Percentiles rank a stretch among this genome's conserved stretches.
Evolutionary conservation across 2,329 filamentous ascomycete species (phyloP).

Genomic region (Diaporthe helianthi): DNA sequence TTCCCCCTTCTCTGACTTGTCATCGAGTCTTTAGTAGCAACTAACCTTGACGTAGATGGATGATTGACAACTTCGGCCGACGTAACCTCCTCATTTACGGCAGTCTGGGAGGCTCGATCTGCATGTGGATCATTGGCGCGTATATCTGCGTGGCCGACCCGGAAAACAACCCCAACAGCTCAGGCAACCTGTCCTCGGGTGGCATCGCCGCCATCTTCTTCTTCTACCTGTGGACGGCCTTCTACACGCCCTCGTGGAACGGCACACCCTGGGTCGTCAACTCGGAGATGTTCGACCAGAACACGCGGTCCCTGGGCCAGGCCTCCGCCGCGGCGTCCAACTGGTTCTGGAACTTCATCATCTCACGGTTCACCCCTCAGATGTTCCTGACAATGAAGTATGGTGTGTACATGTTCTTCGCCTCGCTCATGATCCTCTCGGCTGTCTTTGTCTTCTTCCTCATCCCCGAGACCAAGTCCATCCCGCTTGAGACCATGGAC

Average conservation of each 20-base stretch:
- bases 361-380: constrained; percentile 70
- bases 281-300: constrained; percentile 77
- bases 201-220: constrained; percentile 72
- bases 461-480: constrained; percentile 70
- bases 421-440: constrained; percentile 64
- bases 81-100: constrained; percentile 70
- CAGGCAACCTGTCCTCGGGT: constrained; percentile 41
- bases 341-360: constrained; percentile 77
- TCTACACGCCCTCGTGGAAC: constrained; percentile 77
- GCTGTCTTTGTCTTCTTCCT: constrained; percentile 67
- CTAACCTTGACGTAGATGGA: constrained; percentile 45
- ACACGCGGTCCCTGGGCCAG: constrained; percentile 73
- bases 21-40: constrained; percentile 52
- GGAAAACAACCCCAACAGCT: constrained; percentile 41
- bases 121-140: constrained; percentile 70
- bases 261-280: constrained; percentile 80
- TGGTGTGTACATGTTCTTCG: constrained; percentile 75
- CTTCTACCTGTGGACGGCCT: constrained; percentile 77
- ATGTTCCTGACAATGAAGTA: constrained; percentile 67
- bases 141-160: constrained; percentile 62
- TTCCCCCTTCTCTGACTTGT: constrained; percentile 58
- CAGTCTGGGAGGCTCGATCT: constrained; percentile 62
- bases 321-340: constrained; percentile 75
- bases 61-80: constrained; percentile 66
- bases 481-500: constrained; percentile 72